Evolutionary conservation across 2,329 filamentous ascomycete species (phyloP), one percentile per base, ranked within the genome.

Genomic region (Colletotrichum godetiae): DNA sequence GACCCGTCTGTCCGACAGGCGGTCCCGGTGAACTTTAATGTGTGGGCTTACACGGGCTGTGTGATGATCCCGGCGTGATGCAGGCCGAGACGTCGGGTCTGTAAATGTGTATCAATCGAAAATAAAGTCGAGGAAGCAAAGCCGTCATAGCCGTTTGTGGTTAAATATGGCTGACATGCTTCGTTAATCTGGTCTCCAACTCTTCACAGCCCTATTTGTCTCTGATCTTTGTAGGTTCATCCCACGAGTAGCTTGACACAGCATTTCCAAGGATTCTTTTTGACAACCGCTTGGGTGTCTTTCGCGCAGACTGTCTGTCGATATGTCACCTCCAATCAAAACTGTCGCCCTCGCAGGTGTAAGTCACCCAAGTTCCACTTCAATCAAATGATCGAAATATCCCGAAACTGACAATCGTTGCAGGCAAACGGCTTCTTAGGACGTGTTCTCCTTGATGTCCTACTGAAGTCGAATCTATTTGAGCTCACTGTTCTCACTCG

Each of bases 401-500:
- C 13, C 52, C 37, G 52, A 5, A 63, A 33, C 60, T 69, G 37
- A 69, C 60, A 33, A 49, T 6, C 6, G 19, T 35, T 12, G 10
- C 15, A 83, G 82, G 82, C 78, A 15, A 78, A 78, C 5, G 82
- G 82, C 55, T 79, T 76, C 67, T 74, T 83, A 8, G 82, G 82
- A 53, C 74, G 63, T 15, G 71, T 75, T 13, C 76, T 84, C 15
- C 76, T 82, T 42, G 46, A 74, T 53, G 79, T 78, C 31, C 81
- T 84, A 22, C 67, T 82, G 35, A 64, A 76, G 10, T 78, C 79
- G 7, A 79, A 80, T 58, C 37, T 57, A 27, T 84, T 85, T 77
- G 80, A 82, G 74, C 56, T 85, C 62, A 80, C 77, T 29, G 79
- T 83, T 29, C 77, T 85, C n/a, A 78, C 79, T 52, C 82, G 84